Conservation (phyloP, 2,329 filamentous ascomycete genomes). For the Ophiobolus disseminans region DNA sequence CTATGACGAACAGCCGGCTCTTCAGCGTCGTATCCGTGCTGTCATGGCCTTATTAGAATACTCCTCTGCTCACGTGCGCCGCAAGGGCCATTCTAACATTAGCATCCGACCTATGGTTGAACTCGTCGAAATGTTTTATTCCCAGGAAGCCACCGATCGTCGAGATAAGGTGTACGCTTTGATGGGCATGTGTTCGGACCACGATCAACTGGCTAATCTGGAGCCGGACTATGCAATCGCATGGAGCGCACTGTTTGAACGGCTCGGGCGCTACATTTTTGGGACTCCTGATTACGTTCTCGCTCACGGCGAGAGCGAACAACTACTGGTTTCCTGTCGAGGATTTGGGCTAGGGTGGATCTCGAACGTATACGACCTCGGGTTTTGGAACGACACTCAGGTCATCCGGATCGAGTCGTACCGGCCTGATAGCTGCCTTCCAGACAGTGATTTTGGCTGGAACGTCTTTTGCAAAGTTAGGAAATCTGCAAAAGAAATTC, state of each 20-base stretch:
- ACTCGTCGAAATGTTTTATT: conserved; percentile 15
- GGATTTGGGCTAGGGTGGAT: too few species aligned
- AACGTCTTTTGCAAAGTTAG: too few species aligned
- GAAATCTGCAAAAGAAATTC: too few species aligned
- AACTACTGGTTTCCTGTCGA: too few species aligned
- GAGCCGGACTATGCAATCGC: conserved; percentile 9
- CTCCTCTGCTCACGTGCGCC: background rate
- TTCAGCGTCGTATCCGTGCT: background rate
- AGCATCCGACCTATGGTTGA: conserved; percentile 3
- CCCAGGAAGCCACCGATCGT: conserved; percentile 8
- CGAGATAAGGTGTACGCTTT: conserved; percentile 15
- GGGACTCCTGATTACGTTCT: too few species aligned
- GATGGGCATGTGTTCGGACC: conserved; percentile 11
- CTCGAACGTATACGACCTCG: too few species aligned
- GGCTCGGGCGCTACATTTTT: background rate
- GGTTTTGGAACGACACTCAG: too few species aligned
- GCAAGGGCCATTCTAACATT: background rate
- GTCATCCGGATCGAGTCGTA: too few species aligned
- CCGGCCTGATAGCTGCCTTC: too few species aligned
- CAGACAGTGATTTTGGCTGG: too few species aligned
- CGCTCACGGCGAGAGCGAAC: too few species aligned
- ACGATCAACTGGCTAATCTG: background rate
- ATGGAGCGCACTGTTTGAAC: background rate
- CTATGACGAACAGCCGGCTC: background rate
- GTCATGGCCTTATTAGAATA: background rate